phyloP scores from a whole-genome alignment of 345 rosid genomes.

The Diplotaxis tenuifolia region DNA sequence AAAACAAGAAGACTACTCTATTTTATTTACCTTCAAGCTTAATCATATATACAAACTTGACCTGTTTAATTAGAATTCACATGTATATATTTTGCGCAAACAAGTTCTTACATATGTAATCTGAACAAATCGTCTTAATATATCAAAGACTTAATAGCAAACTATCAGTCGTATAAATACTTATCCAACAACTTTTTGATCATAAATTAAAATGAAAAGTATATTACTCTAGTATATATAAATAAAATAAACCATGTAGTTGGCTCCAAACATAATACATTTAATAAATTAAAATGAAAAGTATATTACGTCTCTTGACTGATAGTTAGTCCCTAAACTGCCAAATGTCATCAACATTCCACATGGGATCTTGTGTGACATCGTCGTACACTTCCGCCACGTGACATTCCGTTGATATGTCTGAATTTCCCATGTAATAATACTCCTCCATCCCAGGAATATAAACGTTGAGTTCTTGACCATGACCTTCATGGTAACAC shows the following conservation, averaged over 20 bases:
- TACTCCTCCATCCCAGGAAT: slow-evolving; percentile 34
- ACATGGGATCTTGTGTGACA: slow-evolving; percentile 50
- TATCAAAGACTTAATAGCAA: not conserved
- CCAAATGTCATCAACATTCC: slow-evolving; percentile 78
- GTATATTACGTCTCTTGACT: slow-evolving; percentile 26
- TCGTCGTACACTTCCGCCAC: slow-evolving; percentile 45
- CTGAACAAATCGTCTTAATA: not conserved
- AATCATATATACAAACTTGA: not conserved
- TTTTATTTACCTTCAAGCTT: no score
- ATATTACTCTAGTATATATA: not conserved
- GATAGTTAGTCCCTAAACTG: slow-evolving; percentile 49
- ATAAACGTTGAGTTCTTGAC: slow-evolving; percentile 38
- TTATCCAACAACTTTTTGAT: slow-evolving; percentile 1
- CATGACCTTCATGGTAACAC: slow-evolving; percentile 4
- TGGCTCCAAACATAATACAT: not conserved
- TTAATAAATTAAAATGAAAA: no score
- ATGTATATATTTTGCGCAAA: not conserved
- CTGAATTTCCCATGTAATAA: slow-evolving; percentile 38
- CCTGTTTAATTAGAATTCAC: not conserved
- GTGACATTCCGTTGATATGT: slow-evolving; percentile 42
- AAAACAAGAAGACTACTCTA: no score
- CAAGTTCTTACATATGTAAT: not conserved
- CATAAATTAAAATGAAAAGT: not conserved
- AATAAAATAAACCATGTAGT: slow-evolving; percentile 10
- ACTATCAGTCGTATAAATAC: not conserved